Conservation (phyloP, 169 alveolate species). For the Pseudocohnilembus persalinus region DNA sequence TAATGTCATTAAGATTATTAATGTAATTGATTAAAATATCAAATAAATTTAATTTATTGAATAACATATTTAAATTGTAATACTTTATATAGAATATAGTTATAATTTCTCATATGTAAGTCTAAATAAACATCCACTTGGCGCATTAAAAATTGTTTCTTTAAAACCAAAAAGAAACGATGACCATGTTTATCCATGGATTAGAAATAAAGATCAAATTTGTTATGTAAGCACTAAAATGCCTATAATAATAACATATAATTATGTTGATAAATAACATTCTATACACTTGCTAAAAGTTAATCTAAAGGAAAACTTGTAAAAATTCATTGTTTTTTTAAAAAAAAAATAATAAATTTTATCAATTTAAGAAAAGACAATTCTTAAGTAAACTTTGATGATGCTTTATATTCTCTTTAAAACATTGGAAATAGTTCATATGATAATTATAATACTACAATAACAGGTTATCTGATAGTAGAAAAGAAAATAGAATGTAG, state of each 20-base stretch:
- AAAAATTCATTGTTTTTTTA: no score
- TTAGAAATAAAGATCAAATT: background rate
- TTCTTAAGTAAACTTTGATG: background rate
- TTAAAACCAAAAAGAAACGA: conserved; percentile 8
- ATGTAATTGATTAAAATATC: background rate
- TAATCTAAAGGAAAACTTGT: conserved; percentile 2
- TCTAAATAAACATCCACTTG: conserved; percentile 13
- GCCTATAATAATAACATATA: conserved; percentile 12
- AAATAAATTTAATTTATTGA: background rate
- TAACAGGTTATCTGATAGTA: background rate
- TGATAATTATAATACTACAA: background rate
- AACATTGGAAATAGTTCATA: background rate
- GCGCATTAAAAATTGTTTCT: background rate
- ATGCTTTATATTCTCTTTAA: background rate
- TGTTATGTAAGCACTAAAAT: conserved; percentile 8
- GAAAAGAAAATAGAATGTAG: conserved; percentile 11
- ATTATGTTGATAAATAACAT: conserved; percentile 3
- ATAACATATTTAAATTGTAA: background rate
- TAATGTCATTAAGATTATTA: background rate
- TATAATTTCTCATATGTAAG: conserved; percentile 12
- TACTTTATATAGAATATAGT: background rate
- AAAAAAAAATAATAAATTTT: no score
- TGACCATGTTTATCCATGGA: conserved; percentile 11
- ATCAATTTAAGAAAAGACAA: background rate
- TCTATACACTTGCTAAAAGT: conserved; percentile 12